Conservation (phyloP, 2,329 filamentous ascomycete genomes). For the Neofusicoccum parvum region DNA sequence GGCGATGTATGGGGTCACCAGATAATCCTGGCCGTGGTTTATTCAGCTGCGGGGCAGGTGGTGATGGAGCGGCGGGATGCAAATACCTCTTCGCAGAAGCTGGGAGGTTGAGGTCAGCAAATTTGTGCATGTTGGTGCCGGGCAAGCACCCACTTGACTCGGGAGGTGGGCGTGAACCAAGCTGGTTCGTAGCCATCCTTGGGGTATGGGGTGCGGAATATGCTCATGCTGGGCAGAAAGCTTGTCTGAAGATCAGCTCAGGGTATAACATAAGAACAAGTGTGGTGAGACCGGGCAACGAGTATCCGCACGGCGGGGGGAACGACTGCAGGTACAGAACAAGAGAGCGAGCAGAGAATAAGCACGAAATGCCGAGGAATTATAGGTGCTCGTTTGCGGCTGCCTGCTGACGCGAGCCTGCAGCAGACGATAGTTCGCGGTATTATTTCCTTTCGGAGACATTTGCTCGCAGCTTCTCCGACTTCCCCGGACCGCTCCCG, state of each 20-base stretch:
- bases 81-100: conserved; percentile 9
- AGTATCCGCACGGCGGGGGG: too few species aligned
- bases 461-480: background rate
- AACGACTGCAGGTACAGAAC: background rate
- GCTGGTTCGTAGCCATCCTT: background rate
- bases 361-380: background rate
- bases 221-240: background rate
- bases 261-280: background rate
- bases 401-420: background rate
- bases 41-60: background rate
- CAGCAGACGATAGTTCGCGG: background rate
- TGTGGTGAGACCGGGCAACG: too few species aligned
- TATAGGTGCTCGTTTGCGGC: background rate
- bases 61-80: too few species aligned
- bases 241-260: background rate
- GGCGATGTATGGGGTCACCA: conserved; percentile 54
- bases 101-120: background rate
- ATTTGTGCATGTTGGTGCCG: too few species aligned
- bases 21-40: conserved; percentile 51
- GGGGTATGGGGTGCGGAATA: background rate
- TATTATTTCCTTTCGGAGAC: background rate
- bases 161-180: background rate
- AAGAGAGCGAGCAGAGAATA: background rate
- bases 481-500: background rate
- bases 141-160: background rate